Evolutionary conservation across 2,329 filamentous ascomycete species (phyloP).

Genomic region (Salinomyces thailandicus): DNA sequence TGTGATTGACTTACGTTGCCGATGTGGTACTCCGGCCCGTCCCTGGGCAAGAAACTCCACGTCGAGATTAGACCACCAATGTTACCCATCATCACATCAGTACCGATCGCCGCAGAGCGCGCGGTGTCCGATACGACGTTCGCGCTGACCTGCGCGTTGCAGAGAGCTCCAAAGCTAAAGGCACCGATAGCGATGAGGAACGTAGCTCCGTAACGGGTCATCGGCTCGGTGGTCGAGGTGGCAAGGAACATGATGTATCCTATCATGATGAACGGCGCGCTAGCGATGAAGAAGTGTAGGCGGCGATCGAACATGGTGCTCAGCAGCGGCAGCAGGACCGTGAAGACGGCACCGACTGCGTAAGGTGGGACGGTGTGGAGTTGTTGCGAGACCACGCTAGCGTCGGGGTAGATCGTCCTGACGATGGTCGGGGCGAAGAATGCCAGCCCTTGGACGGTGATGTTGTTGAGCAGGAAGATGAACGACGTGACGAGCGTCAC

Average conservation of each 20-base stretch:
- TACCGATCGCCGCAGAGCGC: constrained; percentile 54
- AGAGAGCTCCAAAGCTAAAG: constrained; percentile 54
- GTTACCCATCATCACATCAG: constrained; percentile 62
- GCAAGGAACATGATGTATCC: constrained; percentile 64
- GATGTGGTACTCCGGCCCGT: constrained; percentile 56
- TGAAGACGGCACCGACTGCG: constrained; percentile 57
- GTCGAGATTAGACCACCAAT: constrained; percentile 43
- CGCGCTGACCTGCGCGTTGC: constrained; percentile 56
- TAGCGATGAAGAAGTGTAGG: constrained; percentile 49
- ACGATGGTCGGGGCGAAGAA: constrained; percentile 65
- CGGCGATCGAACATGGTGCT: constrained; percentile 52
- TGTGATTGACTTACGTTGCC: constrained; percentile 40
- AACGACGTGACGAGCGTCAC: constrained; percentile 47
- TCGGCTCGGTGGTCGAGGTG: constrained; percentile 30
- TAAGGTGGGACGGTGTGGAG: constrained; percentile 63
- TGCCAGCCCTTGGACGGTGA: constrained; percentile 60
- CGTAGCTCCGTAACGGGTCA: constrained; percentile 57
- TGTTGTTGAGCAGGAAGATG: constrained; percentile 55
- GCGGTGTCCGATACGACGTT: constrained; percentile 64
- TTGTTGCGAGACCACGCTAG: constrained; percentile 52
- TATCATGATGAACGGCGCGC: constrained; percentile 53
- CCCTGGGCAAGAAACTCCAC: constrained; percentile 40
- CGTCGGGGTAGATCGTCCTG: constrained; percentile 52
- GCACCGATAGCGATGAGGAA: constrained; percentile 58
- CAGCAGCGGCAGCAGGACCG: constrained; percentile 49